phyloP scores from a whole-genome alignment of 208 protist genomes.

The Trichomonas tenax region DNA sequence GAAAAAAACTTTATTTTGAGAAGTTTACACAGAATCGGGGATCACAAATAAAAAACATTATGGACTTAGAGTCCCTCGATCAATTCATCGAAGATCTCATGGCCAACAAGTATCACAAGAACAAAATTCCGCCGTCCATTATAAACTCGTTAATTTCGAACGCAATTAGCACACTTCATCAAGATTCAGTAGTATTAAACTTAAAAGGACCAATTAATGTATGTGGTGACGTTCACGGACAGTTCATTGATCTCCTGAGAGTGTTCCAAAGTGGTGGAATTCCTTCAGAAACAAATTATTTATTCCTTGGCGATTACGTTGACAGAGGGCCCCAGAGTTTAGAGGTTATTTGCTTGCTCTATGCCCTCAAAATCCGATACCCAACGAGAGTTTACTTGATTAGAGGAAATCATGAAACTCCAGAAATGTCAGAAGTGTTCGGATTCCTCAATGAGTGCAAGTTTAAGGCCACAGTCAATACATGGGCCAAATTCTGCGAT shows the following conservation, averaged over 20 bases:
- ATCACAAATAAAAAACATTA: no score
- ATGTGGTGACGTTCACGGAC: conserved; percentile 38
- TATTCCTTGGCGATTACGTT: conserved; percentile 16
- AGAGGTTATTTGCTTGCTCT: background rate
- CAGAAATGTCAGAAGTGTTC: conserved; percentile 85
- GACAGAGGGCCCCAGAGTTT: background rate
- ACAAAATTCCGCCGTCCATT: no score
- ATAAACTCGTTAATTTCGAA: no score
- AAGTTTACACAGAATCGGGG: no score
- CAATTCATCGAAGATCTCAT: no score
- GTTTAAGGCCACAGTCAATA: conserved; percentile 80
- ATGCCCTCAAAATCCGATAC: background rate
- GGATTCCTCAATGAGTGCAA: conserved; percentile 71
- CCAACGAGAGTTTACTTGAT: conserved; percentile 79
- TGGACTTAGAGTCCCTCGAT: no score
- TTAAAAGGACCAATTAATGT: conserved; percentile 10
- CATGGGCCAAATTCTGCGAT: conserved; percentile 95
- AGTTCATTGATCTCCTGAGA: conserved; percentile 33
- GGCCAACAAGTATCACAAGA: no score
- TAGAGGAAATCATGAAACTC: conserved; percentile 91
- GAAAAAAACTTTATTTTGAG: no score
- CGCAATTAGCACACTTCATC: no score
- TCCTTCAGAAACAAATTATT: background rate
- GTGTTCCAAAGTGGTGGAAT: conserved; percentile 29
- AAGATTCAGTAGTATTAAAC: background rate